Evolutionary conservation across 805 yeast genomes (phyloP).

Genomic region (Suhomyces vadensis): DNA sequence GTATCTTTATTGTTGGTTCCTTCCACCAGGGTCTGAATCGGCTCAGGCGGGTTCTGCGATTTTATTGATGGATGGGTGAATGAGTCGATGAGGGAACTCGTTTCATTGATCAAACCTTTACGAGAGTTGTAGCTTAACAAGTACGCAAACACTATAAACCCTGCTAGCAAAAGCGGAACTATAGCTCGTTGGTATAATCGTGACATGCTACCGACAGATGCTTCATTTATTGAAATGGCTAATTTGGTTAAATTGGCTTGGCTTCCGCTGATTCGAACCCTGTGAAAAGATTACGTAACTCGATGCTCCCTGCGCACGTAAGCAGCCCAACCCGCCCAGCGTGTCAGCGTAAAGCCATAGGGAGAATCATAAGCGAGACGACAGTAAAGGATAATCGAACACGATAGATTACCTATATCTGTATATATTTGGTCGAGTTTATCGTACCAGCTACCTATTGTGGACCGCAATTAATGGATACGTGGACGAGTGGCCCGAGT

Average conservation of each 20-base stretch:
- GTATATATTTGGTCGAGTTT: neutral
- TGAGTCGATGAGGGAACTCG: slow-evolving; percentile 10
- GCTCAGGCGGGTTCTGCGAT: slow-evolving; percentile 4
- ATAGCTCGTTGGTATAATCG: slow-evolving; percentile 8
- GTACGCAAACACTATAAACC: slow-evolving; percentile 1
- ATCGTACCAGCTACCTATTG: neutral
- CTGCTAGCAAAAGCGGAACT: slow-evolving; percentile 7
- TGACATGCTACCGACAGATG: neutral
- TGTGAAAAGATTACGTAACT: too few species aligned
- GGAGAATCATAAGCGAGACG: neutral
- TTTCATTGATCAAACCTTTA: neutral
- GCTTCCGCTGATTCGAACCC: too few species aligned
- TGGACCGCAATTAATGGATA: too few species aligned
- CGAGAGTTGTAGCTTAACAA: slow-evolving; percentile 4
- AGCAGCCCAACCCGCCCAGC: neutral
- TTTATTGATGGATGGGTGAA: slow-evolving; percentile 8
- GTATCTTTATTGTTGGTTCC: slow-evolving; percentile 9
- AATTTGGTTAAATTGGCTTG: too few species aligned
- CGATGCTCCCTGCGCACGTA: neutral
- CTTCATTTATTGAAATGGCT: too few species aligned
- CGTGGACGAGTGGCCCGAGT: slow-evolving; percentile 19
- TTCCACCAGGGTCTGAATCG: neutral
- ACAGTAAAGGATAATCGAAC: neutral
- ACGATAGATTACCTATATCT: too few species aligned
- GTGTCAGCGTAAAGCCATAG: neutral